Percentiles rank a stretch among this genome's conserved stretches.
phyloP scores from a whole-genome alignment of 768 basidiomycete genomes.

The Termitomyces sp. region DNA sequence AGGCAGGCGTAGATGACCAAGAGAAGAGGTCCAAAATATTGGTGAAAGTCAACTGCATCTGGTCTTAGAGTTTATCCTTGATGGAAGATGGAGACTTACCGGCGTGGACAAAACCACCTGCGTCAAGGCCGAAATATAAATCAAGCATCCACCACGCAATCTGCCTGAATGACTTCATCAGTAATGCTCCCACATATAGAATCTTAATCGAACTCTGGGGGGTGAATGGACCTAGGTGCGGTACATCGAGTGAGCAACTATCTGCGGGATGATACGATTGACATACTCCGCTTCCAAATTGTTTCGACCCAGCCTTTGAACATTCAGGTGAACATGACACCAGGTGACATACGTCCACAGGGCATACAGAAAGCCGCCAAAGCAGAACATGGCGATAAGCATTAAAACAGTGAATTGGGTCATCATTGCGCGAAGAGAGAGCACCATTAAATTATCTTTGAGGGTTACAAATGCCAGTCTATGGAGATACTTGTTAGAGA shows the following conservation, averaged over 20 bases:
- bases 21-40: conserved; percentile 83
- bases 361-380: conserved; percentile 89
- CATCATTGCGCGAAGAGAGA: conserved; percentile 88
- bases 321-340: background rate
- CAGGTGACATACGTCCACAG: conserved; percentile 75
- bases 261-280: background rate
- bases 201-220: background rate
- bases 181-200: background rate
- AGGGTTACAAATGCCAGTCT: conserved; percentile 90
- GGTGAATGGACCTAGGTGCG: background rate
- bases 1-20: conserved; percentile 90
- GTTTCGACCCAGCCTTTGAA: conserved; percentile 53
- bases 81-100: conserved; percentile 39
- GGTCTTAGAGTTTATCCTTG: background rate
- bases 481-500: conserved; percentile 1
- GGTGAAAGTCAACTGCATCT: conserved; percentile 64
- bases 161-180: conserved; percentile 10
- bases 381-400: conserved; percentile 85
- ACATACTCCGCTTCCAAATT: conserved; percentile 40
- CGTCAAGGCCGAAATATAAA: conserved; percentile 93
- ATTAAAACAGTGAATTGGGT: conserved; percentile 82
- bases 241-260: background rate
- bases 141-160: conserved; percentile 97
- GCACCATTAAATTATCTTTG: conserved; percentile 73
- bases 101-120: conserved; percentile 78